These are phyloP conservation scores for Aspergillus sclerotioniger DNA, from an alignment of 495 filamentous ascomycete genomes.

Conservation along the genomic window DNA sequence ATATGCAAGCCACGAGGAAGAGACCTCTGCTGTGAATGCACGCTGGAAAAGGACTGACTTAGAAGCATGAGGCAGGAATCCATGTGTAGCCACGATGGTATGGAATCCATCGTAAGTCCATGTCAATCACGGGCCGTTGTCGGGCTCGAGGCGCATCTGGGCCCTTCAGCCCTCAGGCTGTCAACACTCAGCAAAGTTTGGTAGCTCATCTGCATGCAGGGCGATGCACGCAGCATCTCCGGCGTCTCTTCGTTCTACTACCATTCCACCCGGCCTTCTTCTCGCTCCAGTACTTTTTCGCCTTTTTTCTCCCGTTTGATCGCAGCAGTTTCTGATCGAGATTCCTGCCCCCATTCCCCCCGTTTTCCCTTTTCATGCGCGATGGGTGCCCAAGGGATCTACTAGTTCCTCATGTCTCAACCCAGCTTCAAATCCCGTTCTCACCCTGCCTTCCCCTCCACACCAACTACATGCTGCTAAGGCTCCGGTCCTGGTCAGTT, in stretches of 20 bases:
- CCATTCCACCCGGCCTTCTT: background rate
- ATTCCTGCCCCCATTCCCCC: background rate
- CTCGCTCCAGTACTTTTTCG: background rate
- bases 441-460: background rate
- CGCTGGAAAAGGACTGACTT: background rate
- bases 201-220: background rate
- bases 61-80: background rate
- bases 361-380: background rate
- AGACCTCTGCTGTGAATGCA: too few species aligned
- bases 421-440: background rate
- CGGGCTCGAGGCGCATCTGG: background rate
- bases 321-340: background rate
- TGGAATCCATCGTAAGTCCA: too few species aligned
- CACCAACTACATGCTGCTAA: background rate
- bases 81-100: too few species aligned
- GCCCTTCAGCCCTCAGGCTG: background rate
- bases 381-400: constrained; percentile 5
- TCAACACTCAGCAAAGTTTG: too few species aligned
- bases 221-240: background rate
- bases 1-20: too few species aligned
- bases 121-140: background rate
- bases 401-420: background rate
- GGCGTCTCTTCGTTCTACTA: background rate
- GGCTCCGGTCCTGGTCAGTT: background rate
- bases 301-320: background rate